These are phyloP conservation scores for Vishniacozyma victoriae DNA, from an alignment of 768 basidiomycete genomes.

Conservation along the genomic window DNA sequence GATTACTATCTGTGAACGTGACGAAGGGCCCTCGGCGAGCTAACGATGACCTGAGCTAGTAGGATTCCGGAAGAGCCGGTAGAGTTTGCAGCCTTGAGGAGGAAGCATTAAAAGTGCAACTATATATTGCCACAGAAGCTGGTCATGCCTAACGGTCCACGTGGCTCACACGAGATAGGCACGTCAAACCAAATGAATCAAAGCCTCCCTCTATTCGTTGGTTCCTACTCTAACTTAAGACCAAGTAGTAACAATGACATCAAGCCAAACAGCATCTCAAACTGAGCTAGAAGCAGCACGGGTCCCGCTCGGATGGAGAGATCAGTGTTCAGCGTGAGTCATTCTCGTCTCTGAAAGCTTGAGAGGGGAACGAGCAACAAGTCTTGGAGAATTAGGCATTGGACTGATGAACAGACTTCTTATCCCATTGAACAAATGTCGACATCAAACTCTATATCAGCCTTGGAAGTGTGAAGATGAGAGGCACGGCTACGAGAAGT, in stretches of 20 bases:
- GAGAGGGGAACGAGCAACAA: not conserved
- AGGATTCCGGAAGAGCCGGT: too few relatives aligned
- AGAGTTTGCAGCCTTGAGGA: too few relatives aligned
- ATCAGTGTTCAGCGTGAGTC: conserved; percentile 82
- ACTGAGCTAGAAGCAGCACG: conserved; percentile 67
- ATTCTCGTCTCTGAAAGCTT: not conserved
- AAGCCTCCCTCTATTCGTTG: too few relatives aligned
- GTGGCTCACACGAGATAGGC: too few relatives aligned
- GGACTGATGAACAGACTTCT: conserved; percentile 57
- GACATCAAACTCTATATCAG: conserved; percentile 67
- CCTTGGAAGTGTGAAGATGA: conserved; percentile 95
- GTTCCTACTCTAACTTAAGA: too few relatives aligned
- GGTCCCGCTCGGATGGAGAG: conserved; percentile 78
- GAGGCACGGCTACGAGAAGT: conserved; percentile 52
- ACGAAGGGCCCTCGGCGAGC: too few relatives aligned
- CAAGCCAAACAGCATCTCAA: conserved; percentile 74
- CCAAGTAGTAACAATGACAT: conserved; percentile 63
- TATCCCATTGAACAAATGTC: conserved; percentile 80
- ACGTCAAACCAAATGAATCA: too few relatives aligned
- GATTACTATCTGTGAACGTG: too few relatives aligned
- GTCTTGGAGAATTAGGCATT: not conserved
- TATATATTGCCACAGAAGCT: too few relatives aligned
- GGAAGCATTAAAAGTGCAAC: too few relatives aligned
- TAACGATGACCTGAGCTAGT: too few relatives aligned
- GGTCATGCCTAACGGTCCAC: too few relatives aligned